Evolutionary conservation across 495 filamentous ascomycete genomes (phyloP), one percentile per base, ranked within the genome.

Genomic region (Aspergillus sclerotiicarbonarius): DNA sequence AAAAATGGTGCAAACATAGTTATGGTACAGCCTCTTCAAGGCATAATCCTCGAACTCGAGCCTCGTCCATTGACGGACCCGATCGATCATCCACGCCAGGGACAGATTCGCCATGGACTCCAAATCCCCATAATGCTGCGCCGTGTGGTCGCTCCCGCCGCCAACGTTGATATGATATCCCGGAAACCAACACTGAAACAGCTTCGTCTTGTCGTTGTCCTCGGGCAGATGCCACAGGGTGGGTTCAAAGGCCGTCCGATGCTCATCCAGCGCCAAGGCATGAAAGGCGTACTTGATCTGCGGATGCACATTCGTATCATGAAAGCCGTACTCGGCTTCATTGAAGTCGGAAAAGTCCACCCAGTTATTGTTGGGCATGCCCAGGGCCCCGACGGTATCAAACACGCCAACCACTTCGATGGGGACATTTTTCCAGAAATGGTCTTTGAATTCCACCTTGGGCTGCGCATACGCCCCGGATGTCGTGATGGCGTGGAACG

Each of bases 111-210:
- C 33, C 51, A 54, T 54, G 16, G 33, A 25, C 29, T 54, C 51
- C 18, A 54, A 12, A 45, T 54, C 51, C 8, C 51, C 51, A 5
- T 30, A 15, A n/a, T 54, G 20, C 4, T 54, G 19, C 37, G 19
- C 18, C 2, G 51, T 54, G 4, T 54, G 6, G 3, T 54, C 35
- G 16, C 35, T 43, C 3, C 51, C 51, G 6, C 80, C 80, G 29
- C 80, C 80, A 32, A 78, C 60, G 48, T 79, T 75, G 56, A 70
- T 67, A 58, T 83, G 79, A 8, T 71, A 77, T 8, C 80, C 80
- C 6, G 79, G 78, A 25, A 69, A 62, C 67, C 67, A 69, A 29
- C 60, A 58, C 25, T 68, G 66, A 16, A 41, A 62, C 47, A 67
- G 33, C 12, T 62, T 37, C 1, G 25, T 41, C 20, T 8, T 49